Conservation (phyloP, 1,139 yeast genomes). For the Pichia norvegensis region DNA sequence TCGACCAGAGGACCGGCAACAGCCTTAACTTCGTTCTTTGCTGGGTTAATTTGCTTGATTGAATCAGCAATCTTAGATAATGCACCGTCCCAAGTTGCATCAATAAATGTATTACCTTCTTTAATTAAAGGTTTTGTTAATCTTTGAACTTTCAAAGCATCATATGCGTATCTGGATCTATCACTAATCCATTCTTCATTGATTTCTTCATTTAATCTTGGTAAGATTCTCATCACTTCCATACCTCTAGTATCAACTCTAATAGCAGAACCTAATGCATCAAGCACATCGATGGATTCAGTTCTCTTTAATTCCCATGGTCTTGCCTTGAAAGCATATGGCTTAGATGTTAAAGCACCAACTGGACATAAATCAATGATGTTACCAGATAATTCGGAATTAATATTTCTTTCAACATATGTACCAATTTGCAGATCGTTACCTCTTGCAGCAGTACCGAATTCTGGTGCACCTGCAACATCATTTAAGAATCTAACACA, state of each 20-base stretch:
- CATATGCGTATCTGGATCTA: constrained; percentile 79
- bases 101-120: constrained; percentile 61
- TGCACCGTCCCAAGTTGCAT: constrained; percentile 87
- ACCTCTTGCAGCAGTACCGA: constrained; percentile 86
- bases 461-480: constrained; percentile 88
- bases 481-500: constrained; percentile 88
- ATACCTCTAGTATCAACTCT: constrained; percentile 84
- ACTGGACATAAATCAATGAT: constrained; percentile 87
- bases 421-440: constrained; percentile 91
- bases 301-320: constrained; percentile 94
- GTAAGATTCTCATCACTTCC: constrained; percentile 83
- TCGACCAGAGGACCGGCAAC: constrained; percentile 77
- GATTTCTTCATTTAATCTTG: constrained; percentile 78
- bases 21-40: constrained; percentile 70
- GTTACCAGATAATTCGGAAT: constrained; percentile 83
- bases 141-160: constrained; percentile 82
- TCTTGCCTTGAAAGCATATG: constrained; percentile 84
- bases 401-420: constrained; percentile 75
- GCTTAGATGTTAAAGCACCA: constrained; percentile 86
- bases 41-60: constrained; percentile 48
- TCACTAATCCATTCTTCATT: constrained; percentile 93
- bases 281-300: constrained; percentile 80
- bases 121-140: constrained; percentile 75
- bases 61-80: constrained; percentile 64
- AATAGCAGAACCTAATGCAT: constrained; percentile 75